Evolutionary conservation across 306 rosid species (phyloP).

Genomic region (Lotus japonicus): DNA sequence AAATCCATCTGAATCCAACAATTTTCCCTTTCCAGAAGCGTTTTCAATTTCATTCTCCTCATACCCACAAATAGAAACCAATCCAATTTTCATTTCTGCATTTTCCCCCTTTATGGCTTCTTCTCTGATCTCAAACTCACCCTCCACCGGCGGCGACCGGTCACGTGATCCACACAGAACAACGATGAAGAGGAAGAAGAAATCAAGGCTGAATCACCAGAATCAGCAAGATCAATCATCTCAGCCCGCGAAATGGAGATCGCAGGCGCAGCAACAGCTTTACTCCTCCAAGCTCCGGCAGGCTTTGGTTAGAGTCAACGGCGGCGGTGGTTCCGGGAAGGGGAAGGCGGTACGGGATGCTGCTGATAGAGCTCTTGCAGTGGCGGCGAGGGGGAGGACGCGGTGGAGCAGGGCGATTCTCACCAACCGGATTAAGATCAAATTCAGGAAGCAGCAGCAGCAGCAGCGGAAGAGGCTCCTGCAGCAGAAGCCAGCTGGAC

Average conservation of each 20-base stretch:
- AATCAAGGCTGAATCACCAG: constrained; percentile 8
- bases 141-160: constrained; percentile 19
- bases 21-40: too few species aligned
- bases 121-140: constrained; percentile 45
- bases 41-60: too few species aligned
- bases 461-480: constrained; percentile 6
- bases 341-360: constrained; percentile 67
- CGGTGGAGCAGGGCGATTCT: constrained; percentile 94
- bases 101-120: too few species aligned
- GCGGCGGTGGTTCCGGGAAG: constrained; percentile 1
- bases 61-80: too few species aligned
- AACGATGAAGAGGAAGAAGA: constrained; percentile 70
- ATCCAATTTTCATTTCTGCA: too few species aligned
- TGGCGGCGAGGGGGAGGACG: constrained; percentile 68
- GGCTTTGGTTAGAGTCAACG: constrained; percentile 53
- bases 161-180: constrained; percentile 40
- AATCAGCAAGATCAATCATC: neutral
- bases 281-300: constrained; percentile 71
- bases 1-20: constrained; percentile 25
- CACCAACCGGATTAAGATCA: constrained; percentile 57
- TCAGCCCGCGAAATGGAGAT: constrained; percentile 57
- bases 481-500: constrained; percentile 17
- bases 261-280: constrained; percentile 60
- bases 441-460: constrained; percentile 48
- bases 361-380: constrained; percentile 79